Conservation (phyloP, 192 early-diverging fungal species). For the Umbelopsis sp. region DNA sequence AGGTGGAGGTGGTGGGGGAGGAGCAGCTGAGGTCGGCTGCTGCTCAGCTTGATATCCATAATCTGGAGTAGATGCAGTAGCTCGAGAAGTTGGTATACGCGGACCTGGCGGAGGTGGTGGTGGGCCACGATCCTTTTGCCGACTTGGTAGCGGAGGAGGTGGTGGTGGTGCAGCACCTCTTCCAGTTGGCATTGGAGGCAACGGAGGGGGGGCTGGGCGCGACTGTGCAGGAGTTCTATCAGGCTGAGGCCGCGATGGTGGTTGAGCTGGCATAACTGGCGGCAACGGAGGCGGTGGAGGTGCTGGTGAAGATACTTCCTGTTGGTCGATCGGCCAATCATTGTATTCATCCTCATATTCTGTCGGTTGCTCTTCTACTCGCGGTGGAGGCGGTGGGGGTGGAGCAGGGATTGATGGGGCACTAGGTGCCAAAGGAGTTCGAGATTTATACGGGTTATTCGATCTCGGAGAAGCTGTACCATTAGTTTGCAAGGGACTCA, state of each 20-base stretch:
- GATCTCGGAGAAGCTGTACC: neutral
- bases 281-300: conserved; percentile 15
- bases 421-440: neutral
- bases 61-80: conserved; percentile 26
- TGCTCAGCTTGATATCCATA: conserved; percentile 32
- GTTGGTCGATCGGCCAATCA: conserved; percentile 1
- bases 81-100: conserved; percentile 18
- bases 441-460: conserved; percentile 6
- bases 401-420: neutral
- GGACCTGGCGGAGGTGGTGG: conserved; percentile 18
- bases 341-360: conserved; percentile 19
- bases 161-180: conserved; percentile 36
- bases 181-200: conserved; percentile 31
- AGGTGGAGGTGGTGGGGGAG: conserved; percentile 40
- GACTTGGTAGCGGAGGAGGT: conserved; percentile 23
- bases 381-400: conserved; percentile 11
- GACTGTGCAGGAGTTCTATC: conserved; percentile 1
- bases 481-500: neutral
- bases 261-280: conserved; percentile 8
- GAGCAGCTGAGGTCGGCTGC: conserved; percentile 30
- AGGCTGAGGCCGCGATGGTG: neutral
- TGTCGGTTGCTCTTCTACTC: neutral
- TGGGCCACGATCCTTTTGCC: conserved; percentile 12
- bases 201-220: conserved; percentile 18
- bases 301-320: neutral